Evolutionary conservation across 495 filamentous ascomycete species (phyloP).

Genomic region (Talaromyces nanjingensis): DNA sequence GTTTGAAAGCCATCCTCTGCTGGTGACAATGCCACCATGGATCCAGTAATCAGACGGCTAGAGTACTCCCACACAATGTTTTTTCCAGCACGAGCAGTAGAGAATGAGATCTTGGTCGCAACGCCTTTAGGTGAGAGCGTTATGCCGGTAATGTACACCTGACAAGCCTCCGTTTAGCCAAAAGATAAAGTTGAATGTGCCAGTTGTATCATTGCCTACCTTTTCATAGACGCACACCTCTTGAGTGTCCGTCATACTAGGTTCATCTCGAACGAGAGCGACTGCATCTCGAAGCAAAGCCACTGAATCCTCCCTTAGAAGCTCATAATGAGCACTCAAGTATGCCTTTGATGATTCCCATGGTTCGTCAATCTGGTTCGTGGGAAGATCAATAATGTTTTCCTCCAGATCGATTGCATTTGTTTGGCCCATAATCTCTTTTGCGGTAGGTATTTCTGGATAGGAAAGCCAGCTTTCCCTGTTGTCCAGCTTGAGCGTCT

Average conservation of each 20-base stretch:
- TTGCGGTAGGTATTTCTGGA: conserved; percentile 37
- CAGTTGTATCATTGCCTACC: conserved; percentile 29
- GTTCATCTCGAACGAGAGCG: conserved; percentile 33
- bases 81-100: conserved; percentile 55
- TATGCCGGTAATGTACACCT: conserved; percentile 63
- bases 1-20: conserved; percentile 54
- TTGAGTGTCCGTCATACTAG: conserved; percentile 44
- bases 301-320: conserved; percentile 59
- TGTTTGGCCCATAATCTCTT: conserved; percentile 33
- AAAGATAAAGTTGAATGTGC: not conserved
- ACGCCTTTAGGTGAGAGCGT: conserved; percentile 57
- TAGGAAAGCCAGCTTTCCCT: conserved; percentile 31
- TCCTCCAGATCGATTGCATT: conserved; percentile 15
- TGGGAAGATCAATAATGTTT: conserved; percentile 20
- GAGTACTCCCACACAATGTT: conserved; percentile 73
- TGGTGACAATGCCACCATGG: conserved; percentile 64
- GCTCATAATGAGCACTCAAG: conserved; percentile 55
- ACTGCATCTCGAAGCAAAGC: conserved; percentile 55
- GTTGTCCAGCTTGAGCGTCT: conserved; percentile 7
- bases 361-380: conserved; percentile 34
- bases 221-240: conserved; percentile 66
- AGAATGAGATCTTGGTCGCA: conserved; percentile 64
- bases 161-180: not conserved
- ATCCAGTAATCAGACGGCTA: conserved; percentile 61
- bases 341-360: conserved; percentile 48